Evolutionary conservation across 1,284 basidiomycete genomes (phyloP), one percentile per base, ranked within the genome.

Genomic region (Puccinia novopanici): DNA sequence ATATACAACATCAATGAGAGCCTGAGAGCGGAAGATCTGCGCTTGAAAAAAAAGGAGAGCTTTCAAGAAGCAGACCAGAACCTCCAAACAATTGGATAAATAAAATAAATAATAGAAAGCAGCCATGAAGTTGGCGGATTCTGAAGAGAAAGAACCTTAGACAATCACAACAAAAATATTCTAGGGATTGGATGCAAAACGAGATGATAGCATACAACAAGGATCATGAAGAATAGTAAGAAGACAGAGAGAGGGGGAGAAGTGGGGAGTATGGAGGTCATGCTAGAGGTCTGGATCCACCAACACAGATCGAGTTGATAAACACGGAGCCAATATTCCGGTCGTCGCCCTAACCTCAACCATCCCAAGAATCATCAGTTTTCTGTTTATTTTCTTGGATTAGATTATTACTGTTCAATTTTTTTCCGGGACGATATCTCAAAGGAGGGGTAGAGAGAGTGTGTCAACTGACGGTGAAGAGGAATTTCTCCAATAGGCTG

Each of bases 291-390:
- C 82, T 65, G 15, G 85, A 83, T 15, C 94, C 94, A 37, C 93
- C 94, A 48, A 98, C 90, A 45, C 90, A 85, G 67, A 88, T 86
- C 0, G 95, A 95, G 83, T 92, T 90, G 13, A 98, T 94, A 85
- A 92, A 96, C 27, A 98, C 95, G 73, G 88, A 88, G 50, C 87
- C 87, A 78, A 98, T 91, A 86, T 98, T 96, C 84, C 94, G 88
- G 86, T 95, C 91, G 85, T 98, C 95, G 37, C 84, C 84, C 81
- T 82, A 45, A 48, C 40, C n/a, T 83, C 2, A 84, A 70, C 2
- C 34, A 63, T 40, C 0, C 59, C 59, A 40, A 63, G 17, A 63
- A 63, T 8, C 65, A 68, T 8, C 27, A 30, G 8, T 17, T 10
- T 34, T 17, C 50, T 27, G 27, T 34, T 2, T 3, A 12, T 61